Conservation (phyloP, 2,329 filamentous ascomycete genomes). For the Gliomastix tumulicola region DNA sequence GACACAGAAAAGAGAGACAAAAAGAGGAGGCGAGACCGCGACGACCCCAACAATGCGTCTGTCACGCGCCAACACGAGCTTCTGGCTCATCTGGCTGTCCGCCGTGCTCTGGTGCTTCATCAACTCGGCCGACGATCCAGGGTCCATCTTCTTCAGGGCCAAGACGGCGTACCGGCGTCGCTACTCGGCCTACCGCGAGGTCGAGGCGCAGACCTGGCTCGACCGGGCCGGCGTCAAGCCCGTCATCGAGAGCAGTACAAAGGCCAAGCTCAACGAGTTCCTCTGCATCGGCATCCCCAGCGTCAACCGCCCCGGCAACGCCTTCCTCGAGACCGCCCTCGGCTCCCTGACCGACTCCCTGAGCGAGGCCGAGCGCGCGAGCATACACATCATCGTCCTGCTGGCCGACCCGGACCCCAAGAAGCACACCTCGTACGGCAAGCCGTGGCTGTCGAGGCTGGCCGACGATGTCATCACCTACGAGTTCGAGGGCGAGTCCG, state of each 20-base stretch:
- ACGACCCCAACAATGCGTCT: conserved; percentile 12
- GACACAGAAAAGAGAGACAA: too few species aligned
- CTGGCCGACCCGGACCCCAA: conserved; percentile 23
- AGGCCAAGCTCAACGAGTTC: conserved; percentile 4
- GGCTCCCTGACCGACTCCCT: conserved; percentile 22
- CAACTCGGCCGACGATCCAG: conserved; percentile 24
- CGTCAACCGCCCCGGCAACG: conserved; percentile 19
- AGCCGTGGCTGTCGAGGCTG: conserved; percentile 20
- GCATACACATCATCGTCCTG: conserved; percentile 22
- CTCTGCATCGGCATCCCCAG: conserved; percentile 26
- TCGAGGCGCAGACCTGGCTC: conserved; percentile 17
- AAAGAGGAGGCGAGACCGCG: too few species aligned
- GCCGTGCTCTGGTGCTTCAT: conserved; percentile 17
- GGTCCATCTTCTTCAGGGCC: conserved; percentile 22
- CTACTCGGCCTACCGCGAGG: conserved; percentile 15
- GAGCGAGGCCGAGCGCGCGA: conserved; percentile 17
- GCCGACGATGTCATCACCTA: conserved; percentile 26
- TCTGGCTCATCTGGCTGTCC: conserved; percentile 19
- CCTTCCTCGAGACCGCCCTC: conserved; percentile 18
- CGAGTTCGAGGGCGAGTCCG: conserved; percentile 6
- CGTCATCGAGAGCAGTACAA: conserved; percentile 1
- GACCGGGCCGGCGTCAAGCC: not conserved
- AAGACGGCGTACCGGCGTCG: conserved; percentile 15
- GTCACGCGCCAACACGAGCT: conserved; percentile 19
- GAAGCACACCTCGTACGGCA: conserved; percentile 19